Conservation (phyloP, 257 asterid genomes). For the Thymus mandschuricus region DNA sequence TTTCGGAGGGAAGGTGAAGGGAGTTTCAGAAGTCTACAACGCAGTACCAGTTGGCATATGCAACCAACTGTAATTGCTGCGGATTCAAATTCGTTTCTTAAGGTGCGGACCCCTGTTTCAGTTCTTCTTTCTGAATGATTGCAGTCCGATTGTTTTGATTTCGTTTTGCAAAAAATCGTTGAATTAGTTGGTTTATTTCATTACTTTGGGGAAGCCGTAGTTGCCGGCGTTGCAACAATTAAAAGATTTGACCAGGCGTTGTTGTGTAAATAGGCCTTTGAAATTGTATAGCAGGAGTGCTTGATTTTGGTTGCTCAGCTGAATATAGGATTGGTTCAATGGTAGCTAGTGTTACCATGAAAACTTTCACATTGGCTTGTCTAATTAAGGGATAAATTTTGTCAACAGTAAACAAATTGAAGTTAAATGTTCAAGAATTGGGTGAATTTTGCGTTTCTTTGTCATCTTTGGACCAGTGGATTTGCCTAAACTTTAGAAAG, state of each 20-base stretch:
- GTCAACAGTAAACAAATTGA: background rate
- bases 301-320: background rate
- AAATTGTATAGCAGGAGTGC: background rate
- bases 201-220: background rate
- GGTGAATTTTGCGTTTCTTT: background rate
- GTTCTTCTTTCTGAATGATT: background rate
- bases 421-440: too few relatives aligned
- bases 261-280: background rate
- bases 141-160: constrained; percentile 4
- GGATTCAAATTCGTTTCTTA: constrained; percentile 35
- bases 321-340: background rate
- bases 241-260: background rate
- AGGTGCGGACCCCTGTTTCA: constrained; percentile 17
- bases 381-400: background rate
- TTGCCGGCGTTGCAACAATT: background rate
- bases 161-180: background rate
- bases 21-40: constrained; percentile 36
- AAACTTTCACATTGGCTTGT: background rate
- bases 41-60: constrained; percentile 49
- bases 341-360: background rate
- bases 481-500: too few relatives aligned
- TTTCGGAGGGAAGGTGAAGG: constrained; percentile 49
- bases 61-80: constrained; percentile 41
- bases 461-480: background rate
- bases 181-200: background rate